Evolutionary conservation across 805 yeast species (phyloP).

Genomic region (Pichia pseudocactophila): DNA sequence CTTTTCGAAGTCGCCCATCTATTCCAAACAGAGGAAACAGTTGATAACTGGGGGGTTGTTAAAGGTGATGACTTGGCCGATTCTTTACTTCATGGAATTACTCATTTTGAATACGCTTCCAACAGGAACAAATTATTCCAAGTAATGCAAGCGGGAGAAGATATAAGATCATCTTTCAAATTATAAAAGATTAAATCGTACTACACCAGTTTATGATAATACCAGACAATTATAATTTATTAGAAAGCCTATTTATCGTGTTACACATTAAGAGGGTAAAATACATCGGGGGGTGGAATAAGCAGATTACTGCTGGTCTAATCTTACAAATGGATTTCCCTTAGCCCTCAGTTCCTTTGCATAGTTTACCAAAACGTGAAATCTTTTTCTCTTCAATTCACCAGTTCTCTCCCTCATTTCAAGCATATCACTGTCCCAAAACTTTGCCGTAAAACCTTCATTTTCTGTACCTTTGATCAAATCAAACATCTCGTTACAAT

Average conservation of each 20-base stretch:
- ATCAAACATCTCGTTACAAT: conserved; percentile 38
- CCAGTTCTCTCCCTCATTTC: conserved; percentile 21
- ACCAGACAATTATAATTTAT: too few relatives aligned
- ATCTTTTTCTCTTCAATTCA: conserved; percentile 23
- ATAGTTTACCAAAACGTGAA: conserved; percentile 22
- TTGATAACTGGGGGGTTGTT: conserved; percentile 12
- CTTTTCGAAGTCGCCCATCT: conserved; percentile 21
- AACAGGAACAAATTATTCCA: conserved; percentile 8
- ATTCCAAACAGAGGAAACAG: conserved; percentile 16
- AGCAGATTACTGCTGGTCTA: conserved; percentile 6
- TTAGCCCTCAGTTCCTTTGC: conserved; percentile 19
- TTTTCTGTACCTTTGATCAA: conserved; percentile 29
- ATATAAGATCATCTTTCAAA: not conserved
- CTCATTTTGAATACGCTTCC: conserved; percentile 38
- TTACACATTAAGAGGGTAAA: not conserved
- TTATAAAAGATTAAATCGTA: too few relatives aligned
- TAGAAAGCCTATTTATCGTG: too few relatives aligned
- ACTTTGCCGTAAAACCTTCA: conserved; percentile 26
- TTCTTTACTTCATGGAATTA: conserved; percentile 51
- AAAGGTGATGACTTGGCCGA: conserved; percentile 65
- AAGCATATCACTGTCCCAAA: conserved; percentile 22
- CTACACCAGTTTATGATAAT: too few relatives aligned
- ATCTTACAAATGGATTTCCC: conserved; percentile 19
- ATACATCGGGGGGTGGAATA: too few relatives aligned
- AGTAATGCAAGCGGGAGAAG: not conserved